These are phyloP conservation scores for Xylariales sp. DNA, from an alignment of 2,329 filamentous ascomycete species.

Conservation along the genomic window DNA sequence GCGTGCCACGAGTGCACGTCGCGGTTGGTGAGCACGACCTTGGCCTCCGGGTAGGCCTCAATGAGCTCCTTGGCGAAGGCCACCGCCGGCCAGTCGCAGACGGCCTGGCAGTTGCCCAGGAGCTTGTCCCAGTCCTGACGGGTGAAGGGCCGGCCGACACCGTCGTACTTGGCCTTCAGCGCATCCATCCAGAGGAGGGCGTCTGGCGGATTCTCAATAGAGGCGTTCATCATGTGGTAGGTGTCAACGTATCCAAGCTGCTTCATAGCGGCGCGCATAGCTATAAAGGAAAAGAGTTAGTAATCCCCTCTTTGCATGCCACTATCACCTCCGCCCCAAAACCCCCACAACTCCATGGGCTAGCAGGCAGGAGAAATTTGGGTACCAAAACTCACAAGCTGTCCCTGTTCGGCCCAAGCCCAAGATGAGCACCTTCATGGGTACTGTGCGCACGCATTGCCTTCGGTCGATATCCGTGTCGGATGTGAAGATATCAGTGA, in stretches of 20 bases:
- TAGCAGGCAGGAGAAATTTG: no score
- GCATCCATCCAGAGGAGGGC: constrained; percentile 68
- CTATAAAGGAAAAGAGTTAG: constrained; percentile 24
- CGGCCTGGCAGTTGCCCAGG: constrained; percentile 60
- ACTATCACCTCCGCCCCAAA: no score
- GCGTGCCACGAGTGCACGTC: constrained; percentile 60
- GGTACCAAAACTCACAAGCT: constrained; percentile 45
- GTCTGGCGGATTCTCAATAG: constrained; percentile 64
- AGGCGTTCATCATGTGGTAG: constrained; percentile 66
- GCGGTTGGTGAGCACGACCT: constrained; percentile 60
- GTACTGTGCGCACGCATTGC: constrained; percentile 60
- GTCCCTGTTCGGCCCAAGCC: constrained; percentile 69
- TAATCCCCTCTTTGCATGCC: no score
- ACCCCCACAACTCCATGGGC: not conserved
- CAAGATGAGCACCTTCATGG: constrained; percentile 69
- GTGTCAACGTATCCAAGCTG: constrained; percentile 63
- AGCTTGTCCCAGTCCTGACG: constrained; percentile 67
- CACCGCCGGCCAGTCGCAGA: constrained; percentile 65
- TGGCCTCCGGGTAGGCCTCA: constrained; percentile 68
- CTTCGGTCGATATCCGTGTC: constrained; percentile 66
- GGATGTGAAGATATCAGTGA: constrained; percentile 57
- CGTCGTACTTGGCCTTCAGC: constrained; percentile 53
- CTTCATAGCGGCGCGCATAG: constrained; percentile 61
- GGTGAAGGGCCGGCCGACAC: constrained; percentile 54
- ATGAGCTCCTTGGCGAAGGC: constrained; percentile 67